Evolutionary conservation across 2,329 filamentous ascomycete genomes (phyloP).

Genomic region (Chaetoscypha palmicola): DNA sequence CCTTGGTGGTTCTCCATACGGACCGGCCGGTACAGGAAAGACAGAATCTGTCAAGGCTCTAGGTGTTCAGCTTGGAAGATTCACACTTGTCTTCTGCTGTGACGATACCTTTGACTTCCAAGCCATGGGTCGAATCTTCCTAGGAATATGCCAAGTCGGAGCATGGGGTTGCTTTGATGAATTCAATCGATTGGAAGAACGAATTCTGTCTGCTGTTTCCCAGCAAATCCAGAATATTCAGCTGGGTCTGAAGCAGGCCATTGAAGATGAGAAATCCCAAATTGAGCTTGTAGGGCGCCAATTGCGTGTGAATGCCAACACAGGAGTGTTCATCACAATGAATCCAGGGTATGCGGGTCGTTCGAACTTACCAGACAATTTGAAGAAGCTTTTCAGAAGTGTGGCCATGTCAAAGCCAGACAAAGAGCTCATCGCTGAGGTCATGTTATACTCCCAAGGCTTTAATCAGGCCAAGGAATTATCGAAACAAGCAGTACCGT

Average conservation of each 20-base stretch:
- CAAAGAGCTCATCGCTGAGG: constrained; percentile 98
- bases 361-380: constrained; percentile 94
- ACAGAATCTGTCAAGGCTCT: constrained; percentile 98
- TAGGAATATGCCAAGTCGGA: constrained; percentile 97
- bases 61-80: constrained; percentile 90
- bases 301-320: constrained; percentile 82
- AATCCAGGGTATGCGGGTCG: constrained; percentile 97
- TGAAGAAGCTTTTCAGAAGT: constrained; percentile 99
- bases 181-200: constrained; percentile 97
- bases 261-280: constrained; percentile 73
- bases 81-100: constrained; percentile 98
- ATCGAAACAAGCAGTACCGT: constrained; percentile 93
- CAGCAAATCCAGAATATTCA: constrained; percentile 99
- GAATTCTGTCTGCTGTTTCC: constrained; percentile 94
- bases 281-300: constrained; percentile 93
- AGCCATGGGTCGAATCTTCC: constrained; percentile 98
- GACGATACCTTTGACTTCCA: constrained; percentile 99
- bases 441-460: constrained; percentile 99
- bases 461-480: constrained; percentile 94
- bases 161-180: constrained; percentile 99
- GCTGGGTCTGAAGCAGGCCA: constrained; percentile 81
- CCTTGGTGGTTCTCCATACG: constrained; percentile 93
- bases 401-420: constrained; percentile 99
- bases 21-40: constrained; percentile 95
- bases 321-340: constrained; percentile 99